Percentiles rank a stretch among this genome's conserved stretches.
phyloP scores from a whole-genome alignment of 2,329 filamentous ascomycete genomes.

The Aspergillus pseudonomiae region DNA sequence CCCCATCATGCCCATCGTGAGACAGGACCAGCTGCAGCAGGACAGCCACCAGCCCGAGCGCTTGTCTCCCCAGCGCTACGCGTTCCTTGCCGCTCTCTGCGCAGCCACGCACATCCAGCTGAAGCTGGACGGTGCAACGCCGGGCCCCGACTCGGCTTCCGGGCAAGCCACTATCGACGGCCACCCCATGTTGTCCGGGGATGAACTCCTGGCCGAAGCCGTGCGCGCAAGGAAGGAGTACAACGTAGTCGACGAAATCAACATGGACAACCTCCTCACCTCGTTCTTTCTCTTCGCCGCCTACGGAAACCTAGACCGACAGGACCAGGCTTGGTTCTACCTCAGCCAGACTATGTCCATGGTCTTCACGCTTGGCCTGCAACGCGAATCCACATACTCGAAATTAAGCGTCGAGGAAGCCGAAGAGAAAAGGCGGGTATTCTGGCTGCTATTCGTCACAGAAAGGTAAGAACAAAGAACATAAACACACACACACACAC shows the following conservation, averaged over 20 bases:
- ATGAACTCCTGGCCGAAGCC: constrained; percentile 68
- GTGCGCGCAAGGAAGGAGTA: constrained; percentile 48
- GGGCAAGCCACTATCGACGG: constrained; percentile 56
- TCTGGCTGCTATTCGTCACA: constrained; percentile 72
- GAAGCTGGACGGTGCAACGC: constrained; percentile 38
- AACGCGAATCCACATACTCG: constrained; percentile 56
- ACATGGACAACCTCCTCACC: constrained; percentile 57
- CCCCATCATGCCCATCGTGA: constrained; percentile 49
- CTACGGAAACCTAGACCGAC: constrained; percentile 70
- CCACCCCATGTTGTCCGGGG: constrained; percentile 64
- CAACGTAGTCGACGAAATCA: constrained; percentile 46
- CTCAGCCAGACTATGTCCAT: constrained; percentile 76
- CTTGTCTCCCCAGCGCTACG: constrained; percentile 44
- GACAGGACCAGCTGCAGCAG: constrained; percentile 36
- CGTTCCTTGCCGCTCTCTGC: constrained; percentile 45
- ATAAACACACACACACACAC: too few species aligned
- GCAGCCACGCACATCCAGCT: constrained; percentile 51
- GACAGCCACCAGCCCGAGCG: constrained; percentile 57
- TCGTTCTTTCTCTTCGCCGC: constrained; percentile 79
- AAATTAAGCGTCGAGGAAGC: constrained; percentile 55
- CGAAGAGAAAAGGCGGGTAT: constrained; percentile 67
- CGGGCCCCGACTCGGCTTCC: constrained; percentile 25
- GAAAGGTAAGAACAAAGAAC: constrained; percentile 59
- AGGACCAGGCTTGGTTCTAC: constrained; percentile 78
- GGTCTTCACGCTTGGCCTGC: constrained; percentile 46